Percentiles rank a stretch among this genome's conserved stretches.
These are phyloP conservation scores for Decorospora gaudefroyi DNA, from an alignment of 2,329 filamentous ascomycete species.

Conservation along the genomic window DNA sequence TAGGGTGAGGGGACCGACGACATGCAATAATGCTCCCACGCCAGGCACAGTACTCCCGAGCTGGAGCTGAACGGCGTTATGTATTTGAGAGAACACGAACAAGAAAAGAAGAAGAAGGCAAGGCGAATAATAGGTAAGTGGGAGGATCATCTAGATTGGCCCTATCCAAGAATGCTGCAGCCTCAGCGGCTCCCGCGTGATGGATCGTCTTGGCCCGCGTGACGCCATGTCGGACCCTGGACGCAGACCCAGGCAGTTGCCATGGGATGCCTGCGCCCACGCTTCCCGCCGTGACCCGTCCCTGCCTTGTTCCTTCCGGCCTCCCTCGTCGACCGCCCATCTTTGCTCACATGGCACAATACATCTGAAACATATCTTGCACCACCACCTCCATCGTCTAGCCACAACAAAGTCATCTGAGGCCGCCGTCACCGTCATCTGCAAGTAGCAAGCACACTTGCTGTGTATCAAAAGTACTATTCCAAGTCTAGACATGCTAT, in stretches of 20 bases:
- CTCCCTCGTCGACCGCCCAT: background rate
- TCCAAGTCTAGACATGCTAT: conserved; percentile 8
- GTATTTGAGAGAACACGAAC: conserved; percentile 11
- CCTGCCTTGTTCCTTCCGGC: background rate
- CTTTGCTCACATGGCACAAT: conserved; percentile 13
- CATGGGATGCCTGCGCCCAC: conserved; percentile 7
- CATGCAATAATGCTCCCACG: conserved; percentile 13
- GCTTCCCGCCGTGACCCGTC: conserved; percentile 16
- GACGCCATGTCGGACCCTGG: conserved; percentile 17
- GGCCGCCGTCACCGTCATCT: conserved; percentile 18
- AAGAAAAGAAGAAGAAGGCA: conserved; percentile 3
- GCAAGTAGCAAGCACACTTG: conserved; percentile 7
- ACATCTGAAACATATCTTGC: conserved; percentile 13
- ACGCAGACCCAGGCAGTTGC: conserved; percentile 5
- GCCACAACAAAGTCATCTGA: conserved; percentile 21
- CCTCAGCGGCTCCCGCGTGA: conserved; percentile 24
- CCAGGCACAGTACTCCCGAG: background rate
- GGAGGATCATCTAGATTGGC: conserved; percentile 12
- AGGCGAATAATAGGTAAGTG: background rate
- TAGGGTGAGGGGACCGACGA: background rate
- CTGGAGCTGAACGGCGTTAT: too few species aligned
- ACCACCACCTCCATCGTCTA: conserved; percentile 4
- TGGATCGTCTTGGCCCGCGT: conserved; percentile 18
- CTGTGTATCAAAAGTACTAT: background rate
- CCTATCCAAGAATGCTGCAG: conserved; percentile 11